Conservation (phyloP, 768 basidiomycete species). For the Coprinellus aureogranulatus region DNA sequence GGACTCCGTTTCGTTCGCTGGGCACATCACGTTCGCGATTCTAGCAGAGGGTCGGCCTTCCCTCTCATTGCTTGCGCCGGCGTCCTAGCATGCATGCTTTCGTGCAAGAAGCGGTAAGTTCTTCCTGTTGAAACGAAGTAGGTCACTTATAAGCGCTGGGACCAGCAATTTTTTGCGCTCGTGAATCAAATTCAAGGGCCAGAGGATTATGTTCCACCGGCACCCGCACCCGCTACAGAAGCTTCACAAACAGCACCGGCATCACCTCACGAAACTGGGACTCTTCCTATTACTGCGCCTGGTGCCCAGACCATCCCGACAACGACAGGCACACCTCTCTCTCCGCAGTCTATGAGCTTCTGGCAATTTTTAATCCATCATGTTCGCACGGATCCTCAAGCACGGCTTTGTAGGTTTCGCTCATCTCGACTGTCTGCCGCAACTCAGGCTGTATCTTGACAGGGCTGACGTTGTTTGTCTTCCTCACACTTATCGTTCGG, state of each 20-base stretch:
- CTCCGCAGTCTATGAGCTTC: conserved; percentile 31
- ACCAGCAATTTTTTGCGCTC: conserved; percentile 79
- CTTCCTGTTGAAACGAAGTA: not conserved
- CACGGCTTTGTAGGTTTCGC: conserved; percentile 58
- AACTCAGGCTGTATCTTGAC: not conserved
- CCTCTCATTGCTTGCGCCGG: conserved; percentile 77
- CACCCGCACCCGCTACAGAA: conserved; percentile 25
- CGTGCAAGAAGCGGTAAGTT: conserved; percentile 76
- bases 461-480: conserved; percentile 71
- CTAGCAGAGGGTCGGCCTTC: conserved; percentile 80
- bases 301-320: conserved; percentile 3
- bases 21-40: conserved; percentile 86
- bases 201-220: conserved; percentile 45
- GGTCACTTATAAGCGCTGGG: not conserved
- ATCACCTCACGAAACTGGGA: not conserved
- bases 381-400: conserved; percentile 66
- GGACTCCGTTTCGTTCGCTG: conserved; percentile 83
- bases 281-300: not conserved
- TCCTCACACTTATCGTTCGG: conserved; percentile 70
- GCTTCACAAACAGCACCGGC: conserved; percentile 7
- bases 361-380: conserved; percentile 56
- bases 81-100: conserved; percentile 79
- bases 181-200: conserved; percentile 83
- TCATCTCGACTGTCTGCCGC: not conserved
- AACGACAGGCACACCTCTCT: conserved; percentile 12